Base-by-base conservation (phyloP, 2,329 filamentous ascomycete species). In the Chaetomium globosum region DNA sequence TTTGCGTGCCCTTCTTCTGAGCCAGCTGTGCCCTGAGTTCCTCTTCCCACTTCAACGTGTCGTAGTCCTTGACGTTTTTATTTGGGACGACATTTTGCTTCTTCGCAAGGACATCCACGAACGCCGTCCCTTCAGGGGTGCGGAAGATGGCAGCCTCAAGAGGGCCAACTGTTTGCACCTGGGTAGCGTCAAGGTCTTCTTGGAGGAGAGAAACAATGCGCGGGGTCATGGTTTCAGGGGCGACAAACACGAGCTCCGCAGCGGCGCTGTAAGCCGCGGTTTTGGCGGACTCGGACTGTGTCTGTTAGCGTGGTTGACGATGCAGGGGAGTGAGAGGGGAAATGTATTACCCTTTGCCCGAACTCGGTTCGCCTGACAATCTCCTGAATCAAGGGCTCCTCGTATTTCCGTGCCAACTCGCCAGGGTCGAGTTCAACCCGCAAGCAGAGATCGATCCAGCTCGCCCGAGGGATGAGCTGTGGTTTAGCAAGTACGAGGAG, bases 21-120 rank as follows among this genome's bases (percentile, higher is more conserved):
- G 93, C 93, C 49, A 99, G 79, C 72, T 97, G 92, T 48, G 87
- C 84, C 64, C 93, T 85, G 8, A 99, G 83, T 69, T 99, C 95
- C 75, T 94, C 90, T 77, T 99, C 95, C 95, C 96, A 99, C 77
- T 97, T 97, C 49, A 97, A 78, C 1, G 92, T 96, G 72, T 99
- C 92, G 72, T 97, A 97, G 75, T 98, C 95, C 76, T 96, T 97
- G 57, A 87, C 89, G 73, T 92, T 97, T 79, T 97, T 98, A 78
- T 93, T 89, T 3, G 92, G 87, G 2, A 89, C 80, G 46, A 83
- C 80, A 67, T 86, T 86, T 65, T 87, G 81, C 75, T 96, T 96
- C 74, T 92, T 93, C 39, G 90, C 91, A 6, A 99, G 83, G 0
- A 98, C 91, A 77, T 99, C 95, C 23, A 99, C 84, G 72, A 96